Base-by-base conservation (phyloP, 768 basidiomycete species). In the Russula ochroleuca region DNA sequence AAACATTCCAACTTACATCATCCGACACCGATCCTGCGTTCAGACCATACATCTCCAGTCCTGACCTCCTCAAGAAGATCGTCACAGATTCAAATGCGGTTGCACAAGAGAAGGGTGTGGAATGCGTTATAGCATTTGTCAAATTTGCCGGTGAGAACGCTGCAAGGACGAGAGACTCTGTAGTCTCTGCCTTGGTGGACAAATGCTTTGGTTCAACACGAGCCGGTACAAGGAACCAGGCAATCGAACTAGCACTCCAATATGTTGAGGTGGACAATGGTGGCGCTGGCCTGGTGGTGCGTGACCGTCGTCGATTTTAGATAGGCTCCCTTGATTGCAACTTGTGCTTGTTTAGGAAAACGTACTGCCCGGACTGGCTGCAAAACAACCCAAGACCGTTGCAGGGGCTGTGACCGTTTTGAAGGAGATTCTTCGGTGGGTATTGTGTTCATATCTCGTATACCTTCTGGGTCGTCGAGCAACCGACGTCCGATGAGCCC, bases 31-130 rank as follows among this genome's bases (percentile, higher is more conserved):
- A 98, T 80, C 92, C 94, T 53, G 90, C 90, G 31, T 98, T 99
- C 80, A 87, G 85, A 70, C 91, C 92, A 14, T 98, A 94, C 75
- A 72, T 90, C 64, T 85, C 83, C 75, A 88, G 88, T 69, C 77
- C 85, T 35, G 87, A 89, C 72, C 76, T 87, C 33, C 82, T 95
- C 69, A 93, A 89, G 83, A 94, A 88, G 76, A 86, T 95, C 70
- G 92, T 79, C 40, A 86, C 86, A 3, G 97, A 99, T 71, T 79
- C 94, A 1, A 98, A 98, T 75, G 97, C 90, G 31, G 96, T 98
- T 35, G 95, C 96, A 13, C 97, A 99, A 75, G 97, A 99, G 79
- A 98, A 96, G 73, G 97, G 92, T 37, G 83, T 98, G 6, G 96
- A 98, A 72, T 93, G 90, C 69, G 76, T 95, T 38, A 85, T 89